These are phyloP conservation scores for Eragrostis tef DNA, from an alignment of 202 grass and related monocot species.

Conservation along the genomic window DNA sequence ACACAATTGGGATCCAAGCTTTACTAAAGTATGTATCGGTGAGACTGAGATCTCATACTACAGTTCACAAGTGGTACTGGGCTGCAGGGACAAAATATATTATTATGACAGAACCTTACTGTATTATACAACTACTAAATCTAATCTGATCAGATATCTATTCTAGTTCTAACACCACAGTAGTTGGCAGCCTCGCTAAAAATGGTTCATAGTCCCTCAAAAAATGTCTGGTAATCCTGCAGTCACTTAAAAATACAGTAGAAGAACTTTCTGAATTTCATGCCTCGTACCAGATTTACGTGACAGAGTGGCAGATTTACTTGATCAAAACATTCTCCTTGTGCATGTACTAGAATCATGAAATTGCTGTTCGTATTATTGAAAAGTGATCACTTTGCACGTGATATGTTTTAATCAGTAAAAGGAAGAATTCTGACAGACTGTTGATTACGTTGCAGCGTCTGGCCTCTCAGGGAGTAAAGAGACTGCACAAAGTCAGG, in stretches of 20 bases:
- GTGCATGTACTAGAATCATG: not conserved
- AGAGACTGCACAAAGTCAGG: constrained; percentile 93
- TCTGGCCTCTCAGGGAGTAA: constrained; percentile 90
- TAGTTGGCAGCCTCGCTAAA: not conserved
- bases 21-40: not conserved
- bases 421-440: constrained; percentile 27
- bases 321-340: not conserved
- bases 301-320: not conserved
- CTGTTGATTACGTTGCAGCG: constrained; percentile 53
- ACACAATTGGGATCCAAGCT: too few relatives aligned
- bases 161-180: not conserved
- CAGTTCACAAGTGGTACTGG: not conserved
- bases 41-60: constrained; percentile 20
- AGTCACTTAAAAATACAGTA: not conserved
- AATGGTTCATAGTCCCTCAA: constrained; percentile 4
- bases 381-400: not conserved
- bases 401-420: not conserved
- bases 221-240: not conserved
- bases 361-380: not conserved
- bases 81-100: not conserved
- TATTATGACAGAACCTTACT: too few relatives aligned
- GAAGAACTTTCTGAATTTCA: constrained; percentile 3
- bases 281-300: not conserved
- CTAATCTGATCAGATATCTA: constrained; percentile 8
- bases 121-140: not conserved